phyloP scores from a whole-genome alignment of 2,329 filamentous ascomycete genomes.

The Xylogone sp. region DNA sequence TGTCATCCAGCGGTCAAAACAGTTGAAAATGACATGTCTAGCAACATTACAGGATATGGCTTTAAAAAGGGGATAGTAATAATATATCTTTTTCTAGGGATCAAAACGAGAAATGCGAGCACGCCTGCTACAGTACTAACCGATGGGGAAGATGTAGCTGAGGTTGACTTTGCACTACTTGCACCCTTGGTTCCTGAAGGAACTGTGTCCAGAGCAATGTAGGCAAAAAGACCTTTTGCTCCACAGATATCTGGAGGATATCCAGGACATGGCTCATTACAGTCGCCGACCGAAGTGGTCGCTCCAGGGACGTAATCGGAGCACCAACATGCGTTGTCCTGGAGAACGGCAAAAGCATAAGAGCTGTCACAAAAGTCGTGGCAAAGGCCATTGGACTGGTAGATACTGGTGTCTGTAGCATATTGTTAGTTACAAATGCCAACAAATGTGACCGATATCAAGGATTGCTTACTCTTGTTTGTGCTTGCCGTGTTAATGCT shows the following conservation, averaged over 20 bases:
- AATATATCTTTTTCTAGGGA: not conserved
- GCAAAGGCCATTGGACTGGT: slow-evolving; percentile 69
- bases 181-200: slow-evolving; percentile 53
- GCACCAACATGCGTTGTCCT: slow-evolving; percentile 69
- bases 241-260: slow-evolving; percentile 66
- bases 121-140: slow-evolving; percentile 18
- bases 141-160: slow-evolving; percentile 5
- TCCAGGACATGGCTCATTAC: slow-evolving; percentile 62
- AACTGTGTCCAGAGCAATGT: slow-evolving; percentile 50
- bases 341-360: slow-evolving; percentile 66
- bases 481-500: slow-evolving; percentile 41
- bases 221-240: slow-evolving; percentile 57
- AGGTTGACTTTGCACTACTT: slow-evolving; percentile 11
- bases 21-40: not conserved
- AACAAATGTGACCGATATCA: slow-evolving; percentile 15
- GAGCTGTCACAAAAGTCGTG: slow-evolving; percentile 50
- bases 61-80: not conserved
- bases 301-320: slow-evolving; percentile 61
- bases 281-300: slow-evolving; percentile 40
- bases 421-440: slow-evolving; percentile 4
- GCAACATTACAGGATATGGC: not conserved
- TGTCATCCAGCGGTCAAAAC: not conserved
- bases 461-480: slow-evolving; percentile 35
- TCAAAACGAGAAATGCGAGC: not conserved
- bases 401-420: slow-evolving; percentile 48